Evolutionary conservation across 208 protist genomes (phyloP), one percentile per base, ranked within the genome.

Genomic region (Strigomonas culicis): DNA sequence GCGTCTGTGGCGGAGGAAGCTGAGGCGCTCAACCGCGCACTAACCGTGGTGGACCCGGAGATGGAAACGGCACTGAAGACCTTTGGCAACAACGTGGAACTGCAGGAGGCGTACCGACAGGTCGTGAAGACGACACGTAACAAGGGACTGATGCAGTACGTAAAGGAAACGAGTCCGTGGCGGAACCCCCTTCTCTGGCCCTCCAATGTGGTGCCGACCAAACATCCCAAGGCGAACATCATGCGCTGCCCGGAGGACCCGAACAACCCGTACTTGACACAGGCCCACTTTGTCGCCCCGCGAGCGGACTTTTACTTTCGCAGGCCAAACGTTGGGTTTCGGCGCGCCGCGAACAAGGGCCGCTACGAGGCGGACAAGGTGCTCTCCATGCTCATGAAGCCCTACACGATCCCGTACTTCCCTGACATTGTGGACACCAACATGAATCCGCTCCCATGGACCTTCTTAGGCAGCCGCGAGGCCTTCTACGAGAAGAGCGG

Each of bases 331-430:
- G 64, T 88, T 10, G 84, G 86, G 15, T 44, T 71, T 2, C 84
- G 86, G 4, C 55, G 52, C n/a, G 76, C 72, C n/a, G 59, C 72
- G 4, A 61, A 77, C 13, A 95, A 95, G 58, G 90, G 90, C n/a
- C 68, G 61, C 27, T 95, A 95, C 67, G 86, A 92, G 59, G 62
- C 86, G 11, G 90, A 95, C 47, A 69, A 79, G 53, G 75, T 86
- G 1, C 63, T 90, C 4, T 66, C 76, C 11, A 92, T 75, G 43
- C 59, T 93, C 7, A 32, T 90, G 39, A 79, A 81, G 59, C 44
- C 50, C 7, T 95, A 92, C 75, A 93, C 90, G n/a, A 81, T 95
- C 21, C 90, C 90, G 17, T 92, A 88, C 70, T 95, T 95, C 53
- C 90, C 90, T 25, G 90, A 95, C 59, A 93, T 95, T 72, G 84